phyloP scores from a whole-genome alignment of 2,329 filamentous ascomycete genomes.

The Monosporascus sp. region DNA sequence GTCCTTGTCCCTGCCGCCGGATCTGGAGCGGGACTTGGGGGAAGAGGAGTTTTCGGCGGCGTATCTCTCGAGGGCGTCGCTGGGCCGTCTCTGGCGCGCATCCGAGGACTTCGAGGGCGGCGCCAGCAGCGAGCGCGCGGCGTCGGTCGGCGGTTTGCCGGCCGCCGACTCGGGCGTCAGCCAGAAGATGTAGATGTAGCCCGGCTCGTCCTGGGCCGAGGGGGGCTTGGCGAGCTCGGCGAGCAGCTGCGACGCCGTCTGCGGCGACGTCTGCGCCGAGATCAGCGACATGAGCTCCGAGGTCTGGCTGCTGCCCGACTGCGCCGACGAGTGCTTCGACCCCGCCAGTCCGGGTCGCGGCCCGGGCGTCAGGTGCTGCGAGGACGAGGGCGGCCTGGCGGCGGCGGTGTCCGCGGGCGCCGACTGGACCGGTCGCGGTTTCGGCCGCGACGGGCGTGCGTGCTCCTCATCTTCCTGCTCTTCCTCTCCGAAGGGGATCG shows the following conservation, averaged over 20 bases:
- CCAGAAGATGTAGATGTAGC: slow-evolving; percentile 99
- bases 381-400: slow-evolving; percentile 23
- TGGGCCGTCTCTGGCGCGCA: slow-evolving; percentile 41
- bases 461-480: slow-evolving; percentile 23
- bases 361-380: slow-evolving; percentile 20
- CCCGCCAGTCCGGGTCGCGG: slow-evolving; percentile 21
- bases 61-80: slow-evolving; percentile 51
- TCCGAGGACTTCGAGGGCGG: slow-evolving; percentile 38
- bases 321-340: slow-evolving; percentile 20
- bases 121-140: slow-evolving; percentile 54
- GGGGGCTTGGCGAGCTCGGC: slow-evolving; percentile 73
- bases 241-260: slow-evolving; percentile 66
- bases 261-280: slow-evolving; percentile 59
- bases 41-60: slow-evolving; percentile 20
- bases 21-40: background rate
- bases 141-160: slow-evolving; percentile 50
- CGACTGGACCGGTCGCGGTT: slow-evolving; percentile 42
- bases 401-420: slow-evolving; percentile 20
- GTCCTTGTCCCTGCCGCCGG: slow-evolving; percentile 16
- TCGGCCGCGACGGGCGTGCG: slow-evolving; percentile 38
- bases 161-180: slow-evolving; percentile 64
- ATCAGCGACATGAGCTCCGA: slow-evolving; percentile 61
- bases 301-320: slow-evolving; percentile 29
- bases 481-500: slow-evolving; percentile 41
- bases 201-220: slow-evolving; percentile 69